phyloP scores from a whole-genome alignment of 768 basidiomycete species.

The Lentinula boryana region DNA sequence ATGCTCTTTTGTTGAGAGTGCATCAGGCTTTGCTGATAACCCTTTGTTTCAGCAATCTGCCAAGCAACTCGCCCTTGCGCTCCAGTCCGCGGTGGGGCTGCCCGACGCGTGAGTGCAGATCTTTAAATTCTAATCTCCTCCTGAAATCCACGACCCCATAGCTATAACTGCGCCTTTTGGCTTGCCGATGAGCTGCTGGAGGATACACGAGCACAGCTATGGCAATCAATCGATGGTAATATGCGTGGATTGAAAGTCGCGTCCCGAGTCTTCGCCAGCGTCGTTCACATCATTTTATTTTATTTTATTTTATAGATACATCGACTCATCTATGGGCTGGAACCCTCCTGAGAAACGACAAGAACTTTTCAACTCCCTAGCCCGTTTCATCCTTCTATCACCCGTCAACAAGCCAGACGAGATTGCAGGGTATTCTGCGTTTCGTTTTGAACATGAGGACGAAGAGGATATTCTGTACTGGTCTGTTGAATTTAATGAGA shows the following conservation, averaged over 20 bases:
- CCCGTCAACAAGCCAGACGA: conserved; percentile 8
- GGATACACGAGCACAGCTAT: conserved; percentile 37
- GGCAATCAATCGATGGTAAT: conserved; percentile 49
- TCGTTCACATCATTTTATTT: background rate
- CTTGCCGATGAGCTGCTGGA: conserved; percentile 26
- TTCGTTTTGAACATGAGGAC: conserved; percentile 71
- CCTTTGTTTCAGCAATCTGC: background rate
- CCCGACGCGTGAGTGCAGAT: background rate
- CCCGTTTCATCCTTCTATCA: conserved; percentile 54
- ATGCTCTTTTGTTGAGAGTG: background rate
- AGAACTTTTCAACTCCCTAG: conserved; percentile 55
- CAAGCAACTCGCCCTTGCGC: background rate
- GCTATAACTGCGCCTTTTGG: conserved; percentile 12
- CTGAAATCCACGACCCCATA: background rate
- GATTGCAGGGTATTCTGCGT: conserved; percentile 44
- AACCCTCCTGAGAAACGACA: conserved; percentile 44
- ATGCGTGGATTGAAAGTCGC: conserved; percentile 43
- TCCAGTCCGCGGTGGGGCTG: background rate
- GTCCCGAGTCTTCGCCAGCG: background rate
- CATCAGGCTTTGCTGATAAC: background rate
- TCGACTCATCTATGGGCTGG: conserved; percentile 61
- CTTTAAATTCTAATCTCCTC: background rate
- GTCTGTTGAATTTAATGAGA: conserved; percentile 27
- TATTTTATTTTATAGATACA: conserved; percentile 33
- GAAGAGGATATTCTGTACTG: conserved; percentile 62